Evolutionary conservation across 78 protist genomes (phyloP), one percentile per base, ranked within the genome.

Genomic region (Monocercomonoides exilis): DNA sequence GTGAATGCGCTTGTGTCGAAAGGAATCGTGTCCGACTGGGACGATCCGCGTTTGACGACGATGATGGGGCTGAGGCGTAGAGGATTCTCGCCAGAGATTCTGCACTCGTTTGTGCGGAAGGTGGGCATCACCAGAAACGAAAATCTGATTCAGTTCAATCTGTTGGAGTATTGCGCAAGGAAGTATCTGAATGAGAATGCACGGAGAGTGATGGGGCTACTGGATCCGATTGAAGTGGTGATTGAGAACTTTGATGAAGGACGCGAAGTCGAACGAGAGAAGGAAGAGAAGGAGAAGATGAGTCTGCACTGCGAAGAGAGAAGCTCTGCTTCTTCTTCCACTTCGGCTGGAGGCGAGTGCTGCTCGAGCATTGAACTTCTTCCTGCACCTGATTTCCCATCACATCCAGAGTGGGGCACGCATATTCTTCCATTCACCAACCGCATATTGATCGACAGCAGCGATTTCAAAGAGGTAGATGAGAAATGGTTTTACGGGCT

Each of bases 1-100:
- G 90, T 97, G 46, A 89, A 90, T 70, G n/a, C 32, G 3, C 86
- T 95, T 42, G 97, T 96, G 44, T 36, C 41, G 45, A 42, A 87
- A 36, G 82, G 87, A 32, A 42, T 4, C 38, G 98, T 97, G 42
- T 0, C n/a, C 35, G 99, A 97, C 35, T 98, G 97, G 98, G 99
- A 97, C 86, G 99, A 98, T 88, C 99, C 99, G 32, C 92, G 99
- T 33, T 89, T 98, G 38, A 91, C 87, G 42, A 97, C 99, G 42
- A 32, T 92, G 3, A 41, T 43, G 6, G 94, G 90, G 2, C 77
- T 90, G 63, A 42, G 86, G 29, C 46, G 99, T 29, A 87, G 97
- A 36, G 99, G 99, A 54, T 94, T 85, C 92, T 86, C 97, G 3
- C 96, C 98, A 35, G 92, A 82, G 34, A 91, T 94, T 3, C 90